Evolutionary conservation across 306 rosid genomes (phyloP).

Genomic region (Nissolia schottii): DNA sequence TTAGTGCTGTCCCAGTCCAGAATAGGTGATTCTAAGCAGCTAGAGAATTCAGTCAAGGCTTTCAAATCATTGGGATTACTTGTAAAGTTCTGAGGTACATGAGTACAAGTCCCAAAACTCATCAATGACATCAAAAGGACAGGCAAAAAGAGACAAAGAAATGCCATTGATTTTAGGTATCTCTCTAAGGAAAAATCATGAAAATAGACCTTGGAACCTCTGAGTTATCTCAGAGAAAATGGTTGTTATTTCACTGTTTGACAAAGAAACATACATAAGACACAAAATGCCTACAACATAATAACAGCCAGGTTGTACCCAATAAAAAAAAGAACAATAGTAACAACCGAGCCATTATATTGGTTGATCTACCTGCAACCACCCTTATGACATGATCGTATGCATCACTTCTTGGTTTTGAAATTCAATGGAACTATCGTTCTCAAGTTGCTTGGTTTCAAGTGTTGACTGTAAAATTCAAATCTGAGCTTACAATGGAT

Average conservation of each 20-base stretch:
- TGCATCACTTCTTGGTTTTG: background rate
- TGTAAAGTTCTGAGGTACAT: slow-evolving; percentile 5
- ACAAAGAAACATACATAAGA: background rate
- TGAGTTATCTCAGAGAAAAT: background rate
- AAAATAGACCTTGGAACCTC: background rate
- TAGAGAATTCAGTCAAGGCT: slow-evolving; percentile 24
- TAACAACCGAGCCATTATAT: background rate
- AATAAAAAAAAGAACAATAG: too few species aligned
- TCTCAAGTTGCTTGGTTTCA: background rate
- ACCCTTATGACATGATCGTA: background rate
- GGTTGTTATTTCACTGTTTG: background rate
- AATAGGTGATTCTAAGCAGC: slow-evolving; percentile 15
- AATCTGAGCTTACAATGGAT: background rate
- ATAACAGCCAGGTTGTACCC: too few species aligned
- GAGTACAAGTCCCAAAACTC: background rate
- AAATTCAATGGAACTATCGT: background rate
- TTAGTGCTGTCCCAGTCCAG: slow-evolving; percentile 3
- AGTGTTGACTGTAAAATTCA: background rate
- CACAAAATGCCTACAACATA: background rate
- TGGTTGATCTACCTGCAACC: too few species aligned
- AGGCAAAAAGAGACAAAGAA: background rate
- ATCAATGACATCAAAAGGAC: background rate
- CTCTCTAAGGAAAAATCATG: background rate
- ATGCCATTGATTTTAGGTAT: background rate
- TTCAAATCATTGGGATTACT: slow-evolving; percentile 19